Evolutionary conservation across 2,329 filamentous ascomycete species (phyloP).

Genomic region (Penicillium nordicum): DNA sequence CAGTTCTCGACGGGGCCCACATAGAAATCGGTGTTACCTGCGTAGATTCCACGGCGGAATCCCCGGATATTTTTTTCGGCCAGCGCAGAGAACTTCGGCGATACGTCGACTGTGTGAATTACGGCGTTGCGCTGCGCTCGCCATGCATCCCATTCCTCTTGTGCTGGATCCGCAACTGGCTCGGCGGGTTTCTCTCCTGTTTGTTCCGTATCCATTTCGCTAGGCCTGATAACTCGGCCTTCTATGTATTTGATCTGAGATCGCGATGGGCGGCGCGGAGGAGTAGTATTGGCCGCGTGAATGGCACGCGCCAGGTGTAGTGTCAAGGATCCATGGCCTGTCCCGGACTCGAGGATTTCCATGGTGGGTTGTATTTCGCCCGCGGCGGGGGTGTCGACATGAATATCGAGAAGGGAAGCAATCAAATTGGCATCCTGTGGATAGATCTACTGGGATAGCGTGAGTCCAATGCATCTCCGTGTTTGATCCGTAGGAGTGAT

Average conservation of each 20-base stretch:
- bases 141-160: conserved; percentile 46
- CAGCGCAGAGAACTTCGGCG: conserved; percentile 58
- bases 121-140: conserved; percentile 59
- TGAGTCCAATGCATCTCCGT: conserved; percentile 11
- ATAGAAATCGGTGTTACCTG: conserved; percentile 69
- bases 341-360: conserved; percentile 80
- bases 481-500: background rate
- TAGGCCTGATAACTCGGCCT: conserved; percentile 21
- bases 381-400: conserved; percentile 49
- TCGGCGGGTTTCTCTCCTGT: conserved; percentile 7
- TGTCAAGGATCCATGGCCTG: conserved; percentile 77
- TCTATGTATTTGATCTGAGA: conserved; percentile 33
- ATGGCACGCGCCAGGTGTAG: conserved; percentile 72
- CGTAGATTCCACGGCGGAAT: conserved; percentile 69
- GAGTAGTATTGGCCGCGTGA: conserved; percentile 65
- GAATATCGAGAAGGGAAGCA: conserved; percentile 71
- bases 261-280: conserved; percentile 42
- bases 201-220: conserved; percentile 22
- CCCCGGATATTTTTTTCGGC: conserved; percentile 63
- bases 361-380: conserved; percentile 46
- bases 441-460: conserved; percentile 56
- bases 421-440: conserved; percentile 72
- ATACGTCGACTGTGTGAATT: conserved; percentile 71
- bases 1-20: conserved; percentile 63
- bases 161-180: conserved; percentile 18